Base-by-base conservation (phyloP, 768 basidiomycete genomes). In the Hemileccinum rubropunctum region DNA sequence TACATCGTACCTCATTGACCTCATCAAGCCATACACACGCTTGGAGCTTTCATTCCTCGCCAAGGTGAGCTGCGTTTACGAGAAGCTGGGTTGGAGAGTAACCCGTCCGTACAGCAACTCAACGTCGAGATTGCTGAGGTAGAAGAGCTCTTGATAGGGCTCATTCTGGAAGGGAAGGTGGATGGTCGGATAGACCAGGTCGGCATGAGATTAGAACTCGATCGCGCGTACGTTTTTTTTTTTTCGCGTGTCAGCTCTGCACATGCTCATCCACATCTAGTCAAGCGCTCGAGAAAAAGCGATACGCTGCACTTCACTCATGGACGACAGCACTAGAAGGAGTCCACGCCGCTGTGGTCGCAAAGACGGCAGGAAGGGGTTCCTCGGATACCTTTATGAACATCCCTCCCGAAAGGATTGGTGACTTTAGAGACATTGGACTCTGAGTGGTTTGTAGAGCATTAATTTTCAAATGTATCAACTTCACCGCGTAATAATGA, bases 181-280 rank as follows among this genome's bases (percentile, higher is more conserved):
- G 91, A 95, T 58, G 97, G 97, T 11, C 81, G 86, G 56, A 98
- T 99, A 62, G 95, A 99, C 70, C 97, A 99, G 71, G 93, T 97
- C 34, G 83, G 89, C 33, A 94, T 94, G 79, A 77, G 91, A 47
- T 76, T 99, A 14, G 92, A 98, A 61, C 76, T 99, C 34, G 94
- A 95, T 59, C 76, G 84, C 65, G 85, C 92, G 90, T 91, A 61
- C 13, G 76, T 21, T 46, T 41, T 36, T 45, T 4, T 45, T 4
- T 17, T 17, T 7, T 34, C 13, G 13, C n/a, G n/a, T n/a, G 28
- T 9, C 13, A 17, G 18, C 12, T 11, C 10, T 13, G 21, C n/a
- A 34, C n/a, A 36, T 40, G 14, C 33, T 58, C 30, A 64, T 42
- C 3, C n/a, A 12, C n/a, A 5, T 3, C 15, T 45, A 94, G 91